A percentile compares a stretch with the other conserved stretches of the same genome.
phyloP scores from a whole-genome alignment of 1,284 basidiomycete species.

The Coniferiporia sulphurascens region DNA sequence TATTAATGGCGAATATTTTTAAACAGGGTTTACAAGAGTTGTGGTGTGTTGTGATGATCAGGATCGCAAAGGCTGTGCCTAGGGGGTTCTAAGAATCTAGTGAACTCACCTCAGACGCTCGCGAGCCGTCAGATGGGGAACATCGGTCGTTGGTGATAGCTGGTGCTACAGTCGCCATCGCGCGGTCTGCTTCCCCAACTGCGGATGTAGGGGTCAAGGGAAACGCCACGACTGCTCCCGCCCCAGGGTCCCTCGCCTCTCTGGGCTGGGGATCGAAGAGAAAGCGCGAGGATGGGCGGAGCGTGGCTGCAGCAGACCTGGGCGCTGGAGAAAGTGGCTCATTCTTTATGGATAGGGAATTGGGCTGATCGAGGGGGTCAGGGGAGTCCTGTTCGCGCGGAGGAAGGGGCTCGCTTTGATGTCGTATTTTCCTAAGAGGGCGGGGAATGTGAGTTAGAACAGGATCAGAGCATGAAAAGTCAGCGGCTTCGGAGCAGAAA shows the following conservation, averaged over 20 bases:
- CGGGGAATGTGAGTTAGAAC: background rate
- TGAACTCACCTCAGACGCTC: conserved; percentile 7
- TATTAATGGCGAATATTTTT: background rate
- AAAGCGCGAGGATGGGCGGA: background rate
- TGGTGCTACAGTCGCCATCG: background rate
- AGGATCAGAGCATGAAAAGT: background rate
- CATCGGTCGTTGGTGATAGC: background rate
- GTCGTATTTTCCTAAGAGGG: conserved; percentile 3
- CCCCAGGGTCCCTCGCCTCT: background rate
- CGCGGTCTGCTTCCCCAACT: conserved; percentile 7
- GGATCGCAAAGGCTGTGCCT: conserved; percentile 1
- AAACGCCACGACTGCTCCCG: background rate
- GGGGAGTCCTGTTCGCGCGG: background rate
- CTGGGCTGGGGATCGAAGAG: background rate
- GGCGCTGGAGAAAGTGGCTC: too few relatives aligned
- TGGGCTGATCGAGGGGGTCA: background rate
- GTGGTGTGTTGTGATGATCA: conserved; percentile 1
- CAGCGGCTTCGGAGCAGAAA: conserved; percentile 16
- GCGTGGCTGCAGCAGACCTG: too few relatives aligned
- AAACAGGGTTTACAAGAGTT: background rate
- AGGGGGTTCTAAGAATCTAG: background rate
- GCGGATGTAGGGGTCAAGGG: conserved; percentile 15
- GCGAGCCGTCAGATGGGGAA: background rate
- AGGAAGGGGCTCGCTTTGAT: conserved; percentile 13
- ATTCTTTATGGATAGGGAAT: too few relatives aligned